Conservation (phyloP, 257 asterid species). For the Coffea eugenioides region DNA sequence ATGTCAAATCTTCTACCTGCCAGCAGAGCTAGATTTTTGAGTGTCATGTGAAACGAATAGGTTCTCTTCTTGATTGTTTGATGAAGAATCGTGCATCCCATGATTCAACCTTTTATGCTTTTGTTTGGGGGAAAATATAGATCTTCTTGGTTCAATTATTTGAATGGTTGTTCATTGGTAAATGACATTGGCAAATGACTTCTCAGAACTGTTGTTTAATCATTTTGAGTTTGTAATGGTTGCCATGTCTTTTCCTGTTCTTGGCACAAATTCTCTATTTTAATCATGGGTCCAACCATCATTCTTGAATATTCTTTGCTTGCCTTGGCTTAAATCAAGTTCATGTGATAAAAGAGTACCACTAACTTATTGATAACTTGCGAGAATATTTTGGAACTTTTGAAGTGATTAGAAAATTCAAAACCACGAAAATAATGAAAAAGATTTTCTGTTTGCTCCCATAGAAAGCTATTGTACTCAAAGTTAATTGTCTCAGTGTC, state of each 20-base stretch:
- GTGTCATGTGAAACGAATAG: slow-evolving; percentile 11
- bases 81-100: slow-evolving; percentile 22
- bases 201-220: background rate
- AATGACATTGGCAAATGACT: no score
- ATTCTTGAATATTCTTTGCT: background rate
- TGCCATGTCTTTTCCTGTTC: background rate
- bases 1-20: slow-evolving; percentile 4
- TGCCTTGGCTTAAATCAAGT: no score
- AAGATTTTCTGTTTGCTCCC: no score
- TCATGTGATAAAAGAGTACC: background rate
- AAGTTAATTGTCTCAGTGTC: no score
- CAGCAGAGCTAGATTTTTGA: slow-evolving; percentile 6
- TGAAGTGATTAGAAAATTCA: background rate
- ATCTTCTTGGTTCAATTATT: background rate
- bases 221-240: background rate
- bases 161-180: no score
- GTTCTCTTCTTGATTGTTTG: background rate
- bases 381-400: background rate
- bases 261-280: background rate
- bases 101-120: background rate
- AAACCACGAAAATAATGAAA: background rate
- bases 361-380: no score
- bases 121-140: background rate
- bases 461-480: background rate
- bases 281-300: background rate